Conservation (phyloP, 116 monocot species). For the Posidonia oceanica region DNA sequence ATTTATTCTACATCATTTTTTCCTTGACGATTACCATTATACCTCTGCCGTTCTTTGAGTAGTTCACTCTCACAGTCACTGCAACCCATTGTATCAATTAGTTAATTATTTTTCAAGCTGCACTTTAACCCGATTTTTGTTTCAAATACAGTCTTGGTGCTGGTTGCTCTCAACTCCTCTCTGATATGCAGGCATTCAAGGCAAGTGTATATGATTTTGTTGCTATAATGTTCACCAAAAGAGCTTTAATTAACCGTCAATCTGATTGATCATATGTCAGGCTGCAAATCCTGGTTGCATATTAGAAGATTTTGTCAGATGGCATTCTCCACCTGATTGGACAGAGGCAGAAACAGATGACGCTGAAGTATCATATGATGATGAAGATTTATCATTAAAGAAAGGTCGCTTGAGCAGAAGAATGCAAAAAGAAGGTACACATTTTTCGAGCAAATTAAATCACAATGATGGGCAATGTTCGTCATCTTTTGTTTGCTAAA, state of each 20-base stretch:
- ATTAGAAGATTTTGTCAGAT: slow-evolving; percentile 82
- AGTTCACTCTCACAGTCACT: not conserved
- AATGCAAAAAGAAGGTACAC: slow-evolving; percentile 76
- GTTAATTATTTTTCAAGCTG: not conserved
- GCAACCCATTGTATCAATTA: not conserved
- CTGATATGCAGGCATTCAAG: slow-evolving; percentile 98
- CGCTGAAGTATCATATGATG: slow-evolving; percentile 9
- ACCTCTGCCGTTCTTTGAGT: no score
- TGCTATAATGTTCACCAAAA: not conserved
- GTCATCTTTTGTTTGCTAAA: no score
- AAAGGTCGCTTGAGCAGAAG: slow-evolving; percentile 60
- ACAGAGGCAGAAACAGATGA: slow-evolving; percentile 22
- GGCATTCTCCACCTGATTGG: slow-evolving; percentile 97
- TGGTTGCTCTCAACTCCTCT: slow-evolving; percentile 84
- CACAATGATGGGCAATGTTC: no score
- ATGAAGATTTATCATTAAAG: slow-evolving; percentile 46
- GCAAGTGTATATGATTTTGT: slow-evolving; percentile 27
- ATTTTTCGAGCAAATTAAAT: not conserved
- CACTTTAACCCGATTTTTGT: not conserved
- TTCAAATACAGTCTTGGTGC: slow-evolving; percentile 57
- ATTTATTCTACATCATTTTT: no score
- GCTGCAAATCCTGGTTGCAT: slow-evolving; percentile 95
- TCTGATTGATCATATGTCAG: slow-evolving; percentile 20
- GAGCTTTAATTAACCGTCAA: not conserved
- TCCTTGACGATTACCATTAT: no score